Evolutionary conservation across 345 rosid genomes (phyloP).

Genomic region (Eucalyptus globulus): DNA sequence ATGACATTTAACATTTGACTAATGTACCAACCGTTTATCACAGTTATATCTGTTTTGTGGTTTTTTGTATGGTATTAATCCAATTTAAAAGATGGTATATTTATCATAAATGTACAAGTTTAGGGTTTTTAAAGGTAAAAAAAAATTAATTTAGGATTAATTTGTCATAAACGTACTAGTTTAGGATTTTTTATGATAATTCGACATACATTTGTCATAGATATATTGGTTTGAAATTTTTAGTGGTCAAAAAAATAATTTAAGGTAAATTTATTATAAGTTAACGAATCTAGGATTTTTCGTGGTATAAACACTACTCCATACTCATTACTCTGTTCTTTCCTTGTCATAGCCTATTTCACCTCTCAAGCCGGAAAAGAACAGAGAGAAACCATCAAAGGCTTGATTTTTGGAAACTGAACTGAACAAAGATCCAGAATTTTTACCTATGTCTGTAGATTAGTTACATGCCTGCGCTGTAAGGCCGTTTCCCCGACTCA

Average conservation of each 20-base stretch:
- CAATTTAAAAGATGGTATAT: accelerated
- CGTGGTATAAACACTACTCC: no score
- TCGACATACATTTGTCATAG: no score
- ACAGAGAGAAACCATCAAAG: background rate
- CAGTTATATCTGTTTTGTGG: accelerated
- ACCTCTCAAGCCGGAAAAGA: background rate
- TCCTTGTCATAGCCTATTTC: background rate
- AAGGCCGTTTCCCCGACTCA: background rate
- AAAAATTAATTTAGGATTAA: no score
- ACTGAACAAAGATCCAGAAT: background rate
- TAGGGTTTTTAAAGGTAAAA: accelerated
- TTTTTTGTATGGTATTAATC: no score
- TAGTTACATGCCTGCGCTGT: background rate
- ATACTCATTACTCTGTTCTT: background rate
- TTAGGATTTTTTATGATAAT: no score
- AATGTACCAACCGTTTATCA: no score
- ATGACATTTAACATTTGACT: no score
- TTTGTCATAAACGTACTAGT: accelerated
- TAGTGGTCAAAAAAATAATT: accelerated
- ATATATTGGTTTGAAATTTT: accelerated
- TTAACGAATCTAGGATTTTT: no score
- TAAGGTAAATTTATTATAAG: accelerated
- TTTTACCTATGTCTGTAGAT: background rate
- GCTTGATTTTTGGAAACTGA: background rate
- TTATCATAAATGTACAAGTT: no score